Base-by-base conservation (phyloP, 805 yeast species). In the Cyberlindnera bimundalis region DNA sequence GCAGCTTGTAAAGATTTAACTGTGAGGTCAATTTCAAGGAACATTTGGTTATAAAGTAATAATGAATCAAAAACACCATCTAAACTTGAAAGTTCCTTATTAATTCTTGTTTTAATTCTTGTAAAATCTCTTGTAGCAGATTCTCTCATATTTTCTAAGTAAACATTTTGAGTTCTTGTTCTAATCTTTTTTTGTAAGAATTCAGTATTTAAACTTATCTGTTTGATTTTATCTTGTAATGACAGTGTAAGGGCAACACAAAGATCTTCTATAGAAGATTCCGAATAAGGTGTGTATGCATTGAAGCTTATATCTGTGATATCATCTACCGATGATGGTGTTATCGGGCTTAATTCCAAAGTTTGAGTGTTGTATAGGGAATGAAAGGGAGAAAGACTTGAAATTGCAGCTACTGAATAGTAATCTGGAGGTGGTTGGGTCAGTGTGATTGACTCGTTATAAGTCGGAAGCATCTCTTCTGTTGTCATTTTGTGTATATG, bases 381-480 rank as follows among this genome's bases (percentile, higher is more conserved):
- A 20, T 37, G 40, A 14, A 48, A 38, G n/a, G 49, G 52, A 3
- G 47, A 39, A 17, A 44, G 43, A n/a, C 41, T 37, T 2, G 50
- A 43, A 5, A 28, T 33, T n/a, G 33, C 32, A 11, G 46, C 47
- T 5, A 46, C 41, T 2, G 46, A 31, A 24, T 37, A 49, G 42
- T 52, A 55, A 15, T 51, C 44, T 18, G 59, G 59, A 7, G 60
- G 60, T 5, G 52, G 51, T 2, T 38, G 29, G 6, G 46, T 39
- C 12, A 35, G 39, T 4, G 18, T 28, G n/a, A 43, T 29, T 4
- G 58, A 31, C 20, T 53, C 52, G 7, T 34, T 40, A 35, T 55
- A 55, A 3, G 52, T 20, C 2, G 60, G 60, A 1, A 50, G 47
- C 8, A 14, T 16, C 10, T 44, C n/a, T n/a, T n/a, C n/a, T n/a